A percentile compares a stretch with the other conserved stretches of the same genome.
Conservation (phyloP, 2,329 filamentous ascomycete genomes). For the Colletotrichum ledebouriae region DNA sequence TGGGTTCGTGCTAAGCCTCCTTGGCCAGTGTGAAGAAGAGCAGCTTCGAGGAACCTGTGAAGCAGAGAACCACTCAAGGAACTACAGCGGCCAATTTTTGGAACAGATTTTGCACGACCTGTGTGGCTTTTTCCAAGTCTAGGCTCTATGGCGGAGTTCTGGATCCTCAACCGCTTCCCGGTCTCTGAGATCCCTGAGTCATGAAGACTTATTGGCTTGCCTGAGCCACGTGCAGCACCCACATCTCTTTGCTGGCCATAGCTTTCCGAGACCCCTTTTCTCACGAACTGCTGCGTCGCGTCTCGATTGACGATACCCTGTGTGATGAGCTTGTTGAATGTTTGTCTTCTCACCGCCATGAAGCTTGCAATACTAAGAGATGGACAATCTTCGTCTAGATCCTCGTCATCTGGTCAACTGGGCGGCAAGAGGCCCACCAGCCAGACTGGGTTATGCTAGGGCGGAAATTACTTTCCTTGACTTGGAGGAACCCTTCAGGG, state of each 20-base stretch:
- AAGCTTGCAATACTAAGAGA: too few relatives aligned
- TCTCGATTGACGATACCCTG: too few relatives aligned
- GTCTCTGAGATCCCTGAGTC: slow-evolving; percentile 14
- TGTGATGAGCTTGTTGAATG: too few relatives aligned
- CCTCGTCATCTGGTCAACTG: too few relatives aligned
- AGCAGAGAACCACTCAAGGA: too few relatives aligned
- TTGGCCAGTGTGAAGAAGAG: background rate
- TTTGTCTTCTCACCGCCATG: too few relatives aligned
- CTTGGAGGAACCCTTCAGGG: too few relatives aligned
- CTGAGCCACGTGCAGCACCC: slow-evolving; percentile 10
- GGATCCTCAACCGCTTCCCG: slow-evolving; percentile 8
- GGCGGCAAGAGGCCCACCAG: too few relatives aligned
- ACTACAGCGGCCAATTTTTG: background rate
- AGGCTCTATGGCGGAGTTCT: slow-evolving; percentile 6
- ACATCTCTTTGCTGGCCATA: slow-evolving; percentile 13
- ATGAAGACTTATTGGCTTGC: slow-evolving; percentile 25
- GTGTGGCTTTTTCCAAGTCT: slow-evolving; percentile 13
- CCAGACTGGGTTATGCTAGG: too few relatives aligned
- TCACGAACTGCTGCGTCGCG: background rate
- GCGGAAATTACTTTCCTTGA: too few relatives aligned
- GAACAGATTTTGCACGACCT: slow-evolving; percentile 13
- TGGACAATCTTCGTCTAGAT: too few relatives aligned
- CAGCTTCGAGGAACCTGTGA: slow-evolving; percentile 9
- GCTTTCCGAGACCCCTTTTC: slow-evolving; percentile 19
- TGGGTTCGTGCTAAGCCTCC: background rate